Base-by-base conservation (phyloP, 306 rosid genomes). In the Lupinus albus region DNA sequence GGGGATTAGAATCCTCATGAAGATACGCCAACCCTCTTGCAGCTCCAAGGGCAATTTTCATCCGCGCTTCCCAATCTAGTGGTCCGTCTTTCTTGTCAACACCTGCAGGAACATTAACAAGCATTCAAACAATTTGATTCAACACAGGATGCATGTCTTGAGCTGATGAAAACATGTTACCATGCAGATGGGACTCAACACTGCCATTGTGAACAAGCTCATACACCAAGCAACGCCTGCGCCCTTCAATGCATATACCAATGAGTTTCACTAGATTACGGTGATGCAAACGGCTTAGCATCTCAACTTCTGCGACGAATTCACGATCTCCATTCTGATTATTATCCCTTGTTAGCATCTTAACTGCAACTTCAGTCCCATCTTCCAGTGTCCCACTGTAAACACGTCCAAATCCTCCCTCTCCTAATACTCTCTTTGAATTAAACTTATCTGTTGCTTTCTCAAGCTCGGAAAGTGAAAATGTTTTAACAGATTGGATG, bases 21-120 rank as follows among this genome's bases (percentile, higher is more conserved):
- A 92, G 97, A 82, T 92, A 92, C 41, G 97, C 97, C 82, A 92
- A 78, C 68, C 97, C 97, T 84, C 97, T 85, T 30, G 97, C 97
- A 74, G 97, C 95, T 72, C 97, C 97, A 68, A 92, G 95, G 42
- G 97, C 95, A 81, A 92, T 82, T 84, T 92, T 92, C 87, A 92
- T 62, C 63, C 97, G 74, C 20, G 97, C 96, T 64, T 85, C 97
- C 97, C 97, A 92, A 74, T 92, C 97, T 52, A 92, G 92, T 54
- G 88, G 87, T 62, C 95, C 86, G 25, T 75, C 84, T 75, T 61
- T 64, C 87, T 82, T 87, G 84, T 89, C 97, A 79, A 77, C 76
- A 61, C 96, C 97, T 92, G 82, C 64, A 83, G 63, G 36, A 71
- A 33, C 79, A 84, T 53, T 47, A 53, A 65, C 25, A 20, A 57